These are phyloP conservation scores for Rhynchospora pubera DNA, from an alignment of 176 grass and related monocot genomes.

Conservation along the genomic window DNA sequence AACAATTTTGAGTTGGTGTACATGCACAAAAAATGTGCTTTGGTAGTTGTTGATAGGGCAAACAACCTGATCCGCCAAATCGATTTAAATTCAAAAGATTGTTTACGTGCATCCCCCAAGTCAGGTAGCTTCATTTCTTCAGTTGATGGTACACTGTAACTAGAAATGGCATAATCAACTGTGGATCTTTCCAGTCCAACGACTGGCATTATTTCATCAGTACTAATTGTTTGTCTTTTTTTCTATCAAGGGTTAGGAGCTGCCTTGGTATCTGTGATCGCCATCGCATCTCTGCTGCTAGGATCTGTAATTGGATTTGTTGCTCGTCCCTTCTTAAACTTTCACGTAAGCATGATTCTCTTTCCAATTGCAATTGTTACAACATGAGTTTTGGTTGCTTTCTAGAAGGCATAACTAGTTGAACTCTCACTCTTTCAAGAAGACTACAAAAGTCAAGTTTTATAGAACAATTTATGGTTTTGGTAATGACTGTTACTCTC, in stretches of 20 bases:
- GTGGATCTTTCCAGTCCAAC: neutral
- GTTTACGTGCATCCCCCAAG: slow-evolving; percentile 22
- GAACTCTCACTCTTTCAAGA: neutral
- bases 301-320: slow-evolving; percentile 27
- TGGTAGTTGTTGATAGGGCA: slow-evolving; percentile 56
- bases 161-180: neutral
- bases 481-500: neutral
- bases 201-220: neutral
- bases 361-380: neutral
- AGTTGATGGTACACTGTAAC: neutral
- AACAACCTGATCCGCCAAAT: slow-evolving; percentile 54
- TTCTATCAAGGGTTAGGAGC: slow-evolving; percentile 10
- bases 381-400: neutral
- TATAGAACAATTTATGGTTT: neutral
- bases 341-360: slow-evolving; percentile 14
- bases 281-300: slow-evolving; percentile 7
- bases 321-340: slow-evolving; percentile 16
- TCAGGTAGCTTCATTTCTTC: slow-evolving; percentile 8
- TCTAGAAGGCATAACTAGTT: neutral
- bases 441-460: neutral
- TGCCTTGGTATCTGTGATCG: slow-evolving; percentile 3
- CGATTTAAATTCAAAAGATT: slow-evolving; percentile 51
- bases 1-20: slow-evolving; percentile 60
- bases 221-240: neutral
- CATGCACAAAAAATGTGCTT: slow-evolving; percentile 48